Evolutionary conservation across 139 green algal species (phyloP).

Genomic region (Diplosphaera chodatii): DNA sequence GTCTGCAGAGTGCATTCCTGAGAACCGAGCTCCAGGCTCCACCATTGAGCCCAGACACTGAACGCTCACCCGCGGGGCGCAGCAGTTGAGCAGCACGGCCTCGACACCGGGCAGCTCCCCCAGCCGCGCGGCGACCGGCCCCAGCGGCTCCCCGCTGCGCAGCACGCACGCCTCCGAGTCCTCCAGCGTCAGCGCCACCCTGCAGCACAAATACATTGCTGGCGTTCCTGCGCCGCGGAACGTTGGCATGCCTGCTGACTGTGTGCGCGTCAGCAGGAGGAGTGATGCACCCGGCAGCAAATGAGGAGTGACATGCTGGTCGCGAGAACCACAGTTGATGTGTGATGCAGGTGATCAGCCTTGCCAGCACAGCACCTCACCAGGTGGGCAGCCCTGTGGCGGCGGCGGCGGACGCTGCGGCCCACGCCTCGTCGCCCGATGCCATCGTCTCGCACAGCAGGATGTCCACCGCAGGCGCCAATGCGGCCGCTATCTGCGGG

Average conservation of each 20-base stretch:
- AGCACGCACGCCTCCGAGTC: constrained; percentile 28
- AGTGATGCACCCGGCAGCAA: no score
- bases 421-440: constrained; percentile 26
- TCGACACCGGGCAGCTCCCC: constrained; percentile 31
- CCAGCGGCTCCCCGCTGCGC: constrained; percentile 33
- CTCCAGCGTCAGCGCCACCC: constrained; percentile 45
- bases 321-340: no score
- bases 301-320: no score
- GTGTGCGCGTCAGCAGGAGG: no score
- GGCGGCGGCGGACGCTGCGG: constrained; percentile 24
- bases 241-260: no score
- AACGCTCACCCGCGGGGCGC: neutral
- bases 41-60: no score
- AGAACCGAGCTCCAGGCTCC: no score
- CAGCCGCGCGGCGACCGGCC: constrained; percentile 19
- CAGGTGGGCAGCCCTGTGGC: constrained; percentile 35
- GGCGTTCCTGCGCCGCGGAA: no score
- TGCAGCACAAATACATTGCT: neutral
- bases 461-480: constrained; percentile 40
- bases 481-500: constrained; percentile 11
- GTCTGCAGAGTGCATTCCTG: no score
- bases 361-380: no score
- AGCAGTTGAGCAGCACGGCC: constrained; percentile 42
- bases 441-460: constrained; percentile 56
- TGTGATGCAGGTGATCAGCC: no score